Base-by-base conservation (phyloP, 2,329 filamentous ascomycete species). In the Diaporthe sp. region DNA sequence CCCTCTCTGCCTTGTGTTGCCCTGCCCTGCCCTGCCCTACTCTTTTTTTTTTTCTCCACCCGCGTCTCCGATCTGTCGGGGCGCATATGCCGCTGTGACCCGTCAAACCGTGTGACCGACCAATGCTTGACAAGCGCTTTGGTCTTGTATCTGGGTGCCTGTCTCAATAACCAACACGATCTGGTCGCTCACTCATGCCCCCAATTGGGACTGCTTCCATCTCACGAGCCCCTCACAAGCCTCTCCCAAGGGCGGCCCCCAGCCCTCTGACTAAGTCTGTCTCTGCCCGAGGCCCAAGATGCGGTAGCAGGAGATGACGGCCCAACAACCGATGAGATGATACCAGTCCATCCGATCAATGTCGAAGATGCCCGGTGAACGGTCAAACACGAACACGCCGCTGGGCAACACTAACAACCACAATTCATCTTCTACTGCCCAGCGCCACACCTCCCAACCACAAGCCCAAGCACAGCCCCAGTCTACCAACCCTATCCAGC, bases 401-500 rank as follows among this genome's bases (percentile, higher is more conserved):
- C 42, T 71, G 57, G 71, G 71, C 42, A 50, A 55, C 25, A 42
- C 61, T 17, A 38, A 55, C 42, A 66, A 68, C 28, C 40, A 54
- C 54, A 35, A 66, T 19, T 52, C 22, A 30, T n/a, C 28, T 17
- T 45, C 35, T 13, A n/a, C 64, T 22, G 42, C 64, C 55, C 74
- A 69, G 67, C 66, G 35, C n/a, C 58, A 38, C 19, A 42, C 45
- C 7, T 50, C 58, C n/a, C 47, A 52, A n/a, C 22, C 55, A 22
- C 60, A 57, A 2, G 8, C 72, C 9, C 50, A 54, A 15, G 25
- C 50, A 15, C 57, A 69, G 47, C 42, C 58, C 45, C 55, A 40
- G 33, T 64, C 69, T 3, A 4, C 35, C 25, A 77, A 81, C 1
- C 66, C 70, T 17, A 69, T 68, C 38, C 80, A 82, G 75, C 80